Base-by-base conservation (phyloP, 257 asterid genomes). In the Scutellaria minor region DNA sequence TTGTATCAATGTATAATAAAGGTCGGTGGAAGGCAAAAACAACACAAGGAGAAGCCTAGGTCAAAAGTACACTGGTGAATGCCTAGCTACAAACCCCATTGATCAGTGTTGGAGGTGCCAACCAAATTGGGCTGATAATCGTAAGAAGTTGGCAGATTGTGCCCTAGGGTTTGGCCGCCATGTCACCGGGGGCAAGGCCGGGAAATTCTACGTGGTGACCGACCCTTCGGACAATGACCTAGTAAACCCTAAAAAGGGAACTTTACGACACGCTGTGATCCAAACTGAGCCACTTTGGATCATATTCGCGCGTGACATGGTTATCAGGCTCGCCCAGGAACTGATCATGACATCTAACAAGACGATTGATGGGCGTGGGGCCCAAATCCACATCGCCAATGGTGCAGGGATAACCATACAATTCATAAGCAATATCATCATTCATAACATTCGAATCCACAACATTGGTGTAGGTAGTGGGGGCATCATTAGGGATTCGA, bases 301-400 rank as follows among this genome's bases (percentile, higher is more conserved):
- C 79, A 68, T 74, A 54, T 88, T 88, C 62, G 71, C 62, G 0
- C 71, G 12, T 6, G 37, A 78, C 18, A 84, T 88, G 90, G 42
- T 61, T 11, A 88, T 88, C 8, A 56, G 81, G 57, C 81, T 88
- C 20, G 44, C 55, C 1, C 68, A 84, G 22, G 95, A 88, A 72
- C 85, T 88, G 3, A 84, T 88, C 20, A 56, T 88, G 83, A 84
- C 89, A 0, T 79, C 88, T 75, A 58, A 82, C 20, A 86, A 88
- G 85, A 88, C 92, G 1, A 88, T 88, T 8, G 95, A 88, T 9
- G 95, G 92, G 24, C 83, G 95, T 5, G 95, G 95, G 13, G 83
- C 66, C 9, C 85, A 76, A 7, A 70, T 89, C 14, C 86, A 83
- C 53, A 89, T 89, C 44, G 41, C 82, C 0, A 22, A 58, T 13